These are phyloP conservation scores for Naganishia liquefaciens DNA, from an alignment of 1,284 basidiomycete species.

Conservation along the genomic window DNA sequence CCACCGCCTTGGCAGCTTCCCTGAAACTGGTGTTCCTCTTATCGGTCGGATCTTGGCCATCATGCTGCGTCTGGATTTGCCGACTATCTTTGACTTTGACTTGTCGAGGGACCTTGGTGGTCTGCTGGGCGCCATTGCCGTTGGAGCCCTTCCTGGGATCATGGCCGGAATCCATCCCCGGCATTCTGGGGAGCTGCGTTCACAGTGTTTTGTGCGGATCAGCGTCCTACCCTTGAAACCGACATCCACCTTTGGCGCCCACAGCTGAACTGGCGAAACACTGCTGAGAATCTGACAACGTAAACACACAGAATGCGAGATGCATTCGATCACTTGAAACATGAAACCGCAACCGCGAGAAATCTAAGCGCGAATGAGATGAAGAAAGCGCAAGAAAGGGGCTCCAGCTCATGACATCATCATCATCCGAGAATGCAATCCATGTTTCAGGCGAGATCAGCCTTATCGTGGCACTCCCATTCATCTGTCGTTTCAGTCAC, in stretches of 20 bases:
- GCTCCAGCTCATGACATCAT: slow-evolving; percentile 14
- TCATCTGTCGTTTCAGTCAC: no score
- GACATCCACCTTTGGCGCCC: no score
- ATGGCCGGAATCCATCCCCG: not conserved
- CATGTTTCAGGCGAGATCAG: not conserved
- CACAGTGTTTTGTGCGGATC: no score
- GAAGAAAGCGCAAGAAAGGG: slow-evolving; percentile 11
- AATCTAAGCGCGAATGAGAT: slow-evolving; percentile 2
- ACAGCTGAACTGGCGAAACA: not conserved
- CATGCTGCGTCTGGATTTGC: slow-evolving; percentile 13
- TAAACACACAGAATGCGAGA: slow-evolving; percentile 17
- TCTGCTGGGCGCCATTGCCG: not conserved
- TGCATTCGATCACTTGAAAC: not conserved
- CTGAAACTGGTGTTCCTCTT: not conserved
- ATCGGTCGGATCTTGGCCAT: not conserved
- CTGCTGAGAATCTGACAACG: slow-evolving; percentile 8
- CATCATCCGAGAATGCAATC: not conserved
- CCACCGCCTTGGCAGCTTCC: slow-evolving; percentile 25
- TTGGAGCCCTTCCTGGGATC: slow-evolving; percentile 1
- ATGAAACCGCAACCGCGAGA: slow-evolving; percentile 1
- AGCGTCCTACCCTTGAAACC: not conserved
- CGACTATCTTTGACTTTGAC: slow-evolving; percentile 22
- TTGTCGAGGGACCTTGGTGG: slow-evolving; percentile 18
- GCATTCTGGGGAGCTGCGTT: not conserved
- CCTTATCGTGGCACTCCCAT: no score